These are phyloP conservation scores for Boletus coccyginus DNA, from an alignment of 768 basidiomycete species.

Conservation along the genomic window DNA sequence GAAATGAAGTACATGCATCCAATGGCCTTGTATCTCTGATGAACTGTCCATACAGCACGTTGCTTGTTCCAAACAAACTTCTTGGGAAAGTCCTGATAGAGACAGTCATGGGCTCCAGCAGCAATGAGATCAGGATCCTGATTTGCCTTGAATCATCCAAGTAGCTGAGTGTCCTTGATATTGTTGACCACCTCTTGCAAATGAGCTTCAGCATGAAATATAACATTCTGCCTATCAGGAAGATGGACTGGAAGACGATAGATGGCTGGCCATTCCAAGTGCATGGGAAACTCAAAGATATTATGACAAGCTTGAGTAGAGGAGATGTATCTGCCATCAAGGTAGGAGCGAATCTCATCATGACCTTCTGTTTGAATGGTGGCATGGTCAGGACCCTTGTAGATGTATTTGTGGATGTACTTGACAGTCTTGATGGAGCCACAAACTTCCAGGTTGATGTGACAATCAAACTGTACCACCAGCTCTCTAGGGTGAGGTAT, in stretches of 20 bases:
- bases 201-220: not conserved
- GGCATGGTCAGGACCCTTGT: constrained; percentile 39
- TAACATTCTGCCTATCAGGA: not conserved
- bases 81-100: constrained; percentile 36
- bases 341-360: constrained; percentile 1
- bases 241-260: constrained; percentile 5
- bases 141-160: not conserved
- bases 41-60: constrained; percentile 25
- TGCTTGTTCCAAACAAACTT: constrained; percentile 27
- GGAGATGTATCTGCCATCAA: not conserved
- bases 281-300: constrained; percentile 2
- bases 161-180: not conserved
- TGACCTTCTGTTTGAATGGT: not conserved
- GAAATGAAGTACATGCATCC: constrained; percentile 8
- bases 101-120: not conserved
- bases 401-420: constrained; percentile 34
- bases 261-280: constrained; percentile 6
- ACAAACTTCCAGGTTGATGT: constrained; percentile 49
- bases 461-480: constrained; percentile 36
- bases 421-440: constrained; percentile 38
- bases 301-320: not conserved
- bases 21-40: constrained; percentile 20
- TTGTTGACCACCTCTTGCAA: not conserved
- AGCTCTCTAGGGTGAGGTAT: constrained; percentile 41
- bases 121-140: not conserved